Percentiles rank a stretch among this genome's conserved stretches.
These are phyloP conservation scores for Anisodus acutangulus DNA, from an alignment of 257 asterid genomes.

Conservation along the genomic window DNA sequence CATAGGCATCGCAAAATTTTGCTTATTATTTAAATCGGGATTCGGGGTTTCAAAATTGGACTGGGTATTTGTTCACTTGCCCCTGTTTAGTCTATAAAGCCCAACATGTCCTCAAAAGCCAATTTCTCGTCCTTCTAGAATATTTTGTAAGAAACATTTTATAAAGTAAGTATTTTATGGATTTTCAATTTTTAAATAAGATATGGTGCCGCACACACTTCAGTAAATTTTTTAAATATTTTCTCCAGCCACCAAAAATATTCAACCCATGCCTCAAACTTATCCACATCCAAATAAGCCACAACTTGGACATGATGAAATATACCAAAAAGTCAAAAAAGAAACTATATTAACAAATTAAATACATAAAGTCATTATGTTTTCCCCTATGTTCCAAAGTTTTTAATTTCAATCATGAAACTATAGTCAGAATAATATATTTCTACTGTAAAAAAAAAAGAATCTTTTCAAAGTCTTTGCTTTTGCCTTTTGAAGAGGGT, in stretches of 20 bases:
- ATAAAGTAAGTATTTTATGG: background rate
- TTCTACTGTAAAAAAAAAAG: background rate
- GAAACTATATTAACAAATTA: slow-evolving; percentile 1
- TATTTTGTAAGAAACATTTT: background rate
- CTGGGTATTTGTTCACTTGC: no score
- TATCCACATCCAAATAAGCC: slow-evolving; percentile 24
- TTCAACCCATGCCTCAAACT: background rate
- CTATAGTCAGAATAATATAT: slow-evolving; percentile 11
- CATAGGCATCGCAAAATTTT: no score
- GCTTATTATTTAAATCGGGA: no score
- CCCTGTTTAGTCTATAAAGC: no score
- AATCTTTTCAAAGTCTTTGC: background rate
- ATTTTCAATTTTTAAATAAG: background rate
- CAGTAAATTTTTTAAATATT: background rate
- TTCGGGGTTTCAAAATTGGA: no score
- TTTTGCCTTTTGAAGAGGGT: background rate
- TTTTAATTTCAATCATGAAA: slow-evolving; percentile 15
- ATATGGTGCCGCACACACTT: slow-evolving; percentile 9
- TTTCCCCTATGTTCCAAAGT: slow-evolving; percentile 22
- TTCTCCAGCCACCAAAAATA: background rate
- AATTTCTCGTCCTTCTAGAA: background rate
- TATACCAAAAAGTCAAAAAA: slow-evolving; percentile 14
- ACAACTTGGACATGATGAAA: background rate
- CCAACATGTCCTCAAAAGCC: background rate
- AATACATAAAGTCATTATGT: background rate